Percentiles rank a stretch among this genome's conserved stretches.
Conservation (phyloP, 768 basidiomycete genomes). For the Saitozyma sp. region DNA sequence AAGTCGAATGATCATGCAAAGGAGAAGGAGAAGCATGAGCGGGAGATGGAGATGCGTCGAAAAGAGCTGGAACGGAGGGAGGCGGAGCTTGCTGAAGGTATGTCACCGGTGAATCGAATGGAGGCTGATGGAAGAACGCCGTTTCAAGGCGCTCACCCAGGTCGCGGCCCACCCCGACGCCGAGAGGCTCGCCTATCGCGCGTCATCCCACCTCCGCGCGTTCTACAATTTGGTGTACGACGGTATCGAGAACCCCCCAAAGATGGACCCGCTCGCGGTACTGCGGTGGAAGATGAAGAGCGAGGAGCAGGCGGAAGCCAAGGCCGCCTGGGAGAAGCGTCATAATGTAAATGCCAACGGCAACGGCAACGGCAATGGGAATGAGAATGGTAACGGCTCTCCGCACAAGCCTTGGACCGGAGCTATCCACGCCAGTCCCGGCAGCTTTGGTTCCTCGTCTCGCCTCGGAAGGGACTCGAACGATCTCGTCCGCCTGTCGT, state of each 20-base stretch:
- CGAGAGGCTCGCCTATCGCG: slow-evolving; percentile 29
- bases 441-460: too few relatives aligned
- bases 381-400: too few relatives aligned
- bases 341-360: too few relatives aligned
- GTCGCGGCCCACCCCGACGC: slow-evolving; percentile 41
- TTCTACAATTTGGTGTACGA: slow-evolving; percentile 42
- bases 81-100: slow-evolving; percentile 42
- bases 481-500: slow-evolving; percentile 10
- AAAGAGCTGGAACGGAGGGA: slow-evolving; percentile 38
- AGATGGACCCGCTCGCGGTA: slow-evolving; percentile 38
- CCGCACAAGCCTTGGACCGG: too few relatives aligned
- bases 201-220: slow-evolving; percentile 33
- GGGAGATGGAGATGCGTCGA: slow-evolving; percentile 23
- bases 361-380: too few relatives aligned
- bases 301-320: slow-evolving; percentile 21
- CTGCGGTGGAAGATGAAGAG: slow-evolving; percentile 36
- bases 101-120: neutral
- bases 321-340: too few relatives aligned
- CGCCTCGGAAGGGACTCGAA: slow-evolving; percentile 8
- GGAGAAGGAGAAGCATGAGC: slow-evolving; percentile 19
- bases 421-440: too few relatives aligned
- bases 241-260: slow-evolving; percentile 35
- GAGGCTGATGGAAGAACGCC: slow-evolving; percentile 31
- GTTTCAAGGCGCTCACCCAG: slow-evolving; percentile 35
- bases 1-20: slow-evolving; percentile 15